Conservation (phyloP, 768 basidiomycete species). For the Pholiota microspora region DNA sequence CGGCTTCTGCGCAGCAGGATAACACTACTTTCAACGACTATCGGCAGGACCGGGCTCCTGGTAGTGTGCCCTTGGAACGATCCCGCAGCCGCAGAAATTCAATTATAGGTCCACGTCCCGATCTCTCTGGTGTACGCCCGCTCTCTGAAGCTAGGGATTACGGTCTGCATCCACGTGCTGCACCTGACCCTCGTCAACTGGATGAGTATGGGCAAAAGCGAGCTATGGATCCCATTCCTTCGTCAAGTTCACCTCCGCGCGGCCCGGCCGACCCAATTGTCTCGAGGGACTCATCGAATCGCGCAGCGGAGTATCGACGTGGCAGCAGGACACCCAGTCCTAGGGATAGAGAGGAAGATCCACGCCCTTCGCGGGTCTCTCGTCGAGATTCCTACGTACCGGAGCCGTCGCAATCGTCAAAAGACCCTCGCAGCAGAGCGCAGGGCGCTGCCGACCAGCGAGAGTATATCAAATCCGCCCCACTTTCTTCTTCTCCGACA, state of each 20-base stretch:
- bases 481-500: slow-evolving; percentile 18
- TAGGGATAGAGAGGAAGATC: slow-evolving; percentile 7
- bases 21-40: slow-evolving; percentile 2
- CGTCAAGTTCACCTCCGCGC: slow-evolving; percentile 1
- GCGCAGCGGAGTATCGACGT: slow-evolving; percentile 11
- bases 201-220: not conserved
- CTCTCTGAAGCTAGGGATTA: slow-evolving; percentile 14
- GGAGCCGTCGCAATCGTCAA: slow-evolving; percentile 7
- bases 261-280: not conserved
- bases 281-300: slow-evolving; percentile 9
- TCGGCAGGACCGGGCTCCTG: slow-evolving; percentile 6
- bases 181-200: slow-evolving; percentile 11
- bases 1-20: slow-evolving; percentile 10
- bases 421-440: slow-evolving; percentile 10
- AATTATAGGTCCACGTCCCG: slow-evolving; percentile 17
- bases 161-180: slow-evolving; percentile 4
- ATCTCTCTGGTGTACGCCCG: slow-evolving; percentile 11
- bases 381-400: slow-evolving; percentile 15
- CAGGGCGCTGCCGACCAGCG: slow-evolving; percentile 8
- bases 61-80: not conserved
- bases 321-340: slow-evolving; percentile 13
- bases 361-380: slow-evolving; percentile 7
- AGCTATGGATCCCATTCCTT: not conserved
- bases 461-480: slow-evolving; percentile 13
- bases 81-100: slow-evolving; percentile 16